These are phyloP conservation scores for Aspergillus arachidicola DNA, from an alignment of 2,329 filamentous ascomycete genomes.

Conservation along the genomic window DNA sequence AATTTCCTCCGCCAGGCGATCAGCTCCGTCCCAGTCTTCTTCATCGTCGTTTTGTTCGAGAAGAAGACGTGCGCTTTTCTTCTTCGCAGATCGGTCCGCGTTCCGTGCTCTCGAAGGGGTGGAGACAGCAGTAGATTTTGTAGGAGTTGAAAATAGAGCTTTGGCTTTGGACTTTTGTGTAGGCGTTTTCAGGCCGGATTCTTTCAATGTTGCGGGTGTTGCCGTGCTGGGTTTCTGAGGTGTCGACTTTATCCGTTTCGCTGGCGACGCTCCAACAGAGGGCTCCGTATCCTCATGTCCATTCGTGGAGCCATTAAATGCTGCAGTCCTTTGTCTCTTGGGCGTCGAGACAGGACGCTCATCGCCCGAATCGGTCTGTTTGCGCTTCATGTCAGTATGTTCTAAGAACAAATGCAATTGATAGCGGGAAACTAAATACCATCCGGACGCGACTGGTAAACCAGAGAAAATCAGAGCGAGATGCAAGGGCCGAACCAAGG, in stretches of 20 bases:
- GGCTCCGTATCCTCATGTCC: slow-evolving; percentile 27
- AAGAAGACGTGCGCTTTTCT: slow-evolving; percentile 78
- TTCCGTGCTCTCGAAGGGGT: slow-evolving; percentile 70
- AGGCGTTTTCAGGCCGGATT: slow-evolving; percentile 40
- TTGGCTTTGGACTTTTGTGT: slow-evolving; percentile 40
- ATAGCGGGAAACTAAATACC: slow-evolving; percentile 31
- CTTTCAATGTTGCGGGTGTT: slow-evolving; percentile 33
- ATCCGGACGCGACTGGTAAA: slow-evolving; percentile 23
- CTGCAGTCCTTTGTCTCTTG: slow-evolving; percentile 38
- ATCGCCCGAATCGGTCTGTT: slow-evolving; percentile 42
- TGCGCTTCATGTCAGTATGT: slow-evolving; percentile 45
- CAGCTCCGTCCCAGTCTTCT: slow-evolving; percentile 63
- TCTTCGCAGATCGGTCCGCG: slow-evolving; percentile 81
- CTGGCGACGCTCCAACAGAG: slow-evolving; percentile 28
- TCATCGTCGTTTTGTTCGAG: slow-evolving; percentile 72
- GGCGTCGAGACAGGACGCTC: slow-evolving; percentile 41
- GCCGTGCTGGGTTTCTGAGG: slow-evolving; percentile 34
- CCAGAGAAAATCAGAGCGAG: slow-evolving; percentile 4
- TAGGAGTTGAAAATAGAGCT: slow-evolving; percentile 45
- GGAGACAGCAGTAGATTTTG: slow-evolving; percentile 29
- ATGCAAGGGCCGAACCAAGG: slow-evolving; percentile 28
- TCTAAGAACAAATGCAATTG: slow-evolving; percentile 15
- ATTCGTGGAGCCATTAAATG: slow-evolving; percentile 31
- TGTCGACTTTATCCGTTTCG: slow-evolving; percentile 32
- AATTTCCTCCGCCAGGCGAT: slow-evolving; percentile 70